Percentiles rank a stretch among this genome's conserved stretches.
Evolutionary conservation across 2,329 filamentous ascomycete genomes (phyloP).

Genomic region (Orbilia javanica): DNA sequence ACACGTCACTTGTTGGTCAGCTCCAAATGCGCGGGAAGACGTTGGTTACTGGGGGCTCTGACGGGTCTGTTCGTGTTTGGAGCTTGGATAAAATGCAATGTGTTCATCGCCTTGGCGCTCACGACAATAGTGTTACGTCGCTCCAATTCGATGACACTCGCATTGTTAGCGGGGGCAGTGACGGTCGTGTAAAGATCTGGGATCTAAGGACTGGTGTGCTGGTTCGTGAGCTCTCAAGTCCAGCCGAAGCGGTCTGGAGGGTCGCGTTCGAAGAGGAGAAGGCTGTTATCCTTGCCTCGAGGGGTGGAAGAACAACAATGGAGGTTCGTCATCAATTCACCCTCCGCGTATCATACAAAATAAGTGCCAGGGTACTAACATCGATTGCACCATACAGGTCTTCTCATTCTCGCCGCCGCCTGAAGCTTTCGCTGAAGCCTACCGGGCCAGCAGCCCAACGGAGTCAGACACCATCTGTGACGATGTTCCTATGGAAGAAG

Average conservation of each 20-base stretch:
- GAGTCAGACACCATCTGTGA: conserved; percentile 60
- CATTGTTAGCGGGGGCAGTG: conserved; percentile 94
- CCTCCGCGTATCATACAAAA: background rate
- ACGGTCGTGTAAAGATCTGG: conserved; percentile 99
- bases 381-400: conserved; percentile 71
- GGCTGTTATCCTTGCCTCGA: conserved; percentile 92
- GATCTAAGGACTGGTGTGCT: conserved; percentile 91
- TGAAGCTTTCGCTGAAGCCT: conserved; percentile 71
- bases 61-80: conserved; percentile 97
- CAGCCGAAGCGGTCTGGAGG: conserved; percentile 95
- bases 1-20: conserved; percentile 96
- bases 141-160: conserved; percentile 96
- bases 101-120: conserved; percentile 92
- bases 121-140: conserved; percentile 98
- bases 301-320: conserved; percentile 91
- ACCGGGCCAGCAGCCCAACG: conserved; percentile 60
- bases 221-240: conserved; percentile 89
- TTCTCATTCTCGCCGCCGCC: conserved; percentile 95
- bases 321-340: conserved; percentile 75
- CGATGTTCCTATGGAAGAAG: conserved; percentile 61
- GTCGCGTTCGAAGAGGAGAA: conserved; percentile 99
- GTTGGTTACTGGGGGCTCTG: conserved; percentile 93
- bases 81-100: conserved; percentile 89
- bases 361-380: conserved; percentile 62
- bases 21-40: conserved; percentile 95